A percentile compares a stretch with the other conserved stretches of the same genome.
phyloP scores from a whole-genome alignment of 768 basidiomycete species.

The Leccinum barrowsii region DNA sequence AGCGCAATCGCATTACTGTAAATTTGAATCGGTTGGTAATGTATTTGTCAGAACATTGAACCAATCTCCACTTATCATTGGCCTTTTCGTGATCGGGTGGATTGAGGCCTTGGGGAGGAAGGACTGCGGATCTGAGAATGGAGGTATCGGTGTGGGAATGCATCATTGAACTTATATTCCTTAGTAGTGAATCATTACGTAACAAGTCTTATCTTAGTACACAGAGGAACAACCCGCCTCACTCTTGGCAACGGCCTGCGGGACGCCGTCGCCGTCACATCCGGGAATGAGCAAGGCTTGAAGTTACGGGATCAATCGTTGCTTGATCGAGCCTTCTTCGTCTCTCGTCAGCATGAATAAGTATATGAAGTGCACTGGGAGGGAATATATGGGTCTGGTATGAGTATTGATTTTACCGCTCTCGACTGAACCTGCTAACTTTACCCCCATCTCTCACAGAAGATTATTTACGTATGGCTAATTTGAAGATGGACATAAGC shows the following conservation, averaged over 20 bases:
- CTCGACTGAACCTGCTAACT: too few species aligned
- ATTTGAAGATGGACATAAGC: too few species aligned
- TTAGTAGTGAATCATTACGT: not conserved
- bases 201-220: not conserved
- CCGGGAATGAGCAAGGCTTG: slow-evolving; percentile 5
- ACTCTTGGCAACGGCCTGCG: not conserved
- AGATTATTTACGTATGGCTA: too few species aligned
- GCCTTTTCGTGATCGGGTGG: not conserved
- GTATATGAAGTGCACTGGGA: not conserved
- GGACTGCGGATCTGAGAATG: too few species aligned
- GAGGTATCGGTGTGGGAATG: not conserved
- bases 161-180: not conserved
- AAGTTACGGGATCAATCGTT: not conserved
- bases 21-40: not conserved
- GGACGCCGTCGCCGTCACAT: not conserved
- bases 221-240: slow-evolving; percentile 3
- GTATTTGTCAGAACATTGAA: not conserved
- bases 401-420: not conserved
- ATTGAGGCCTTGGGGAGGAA: too few species aligned
- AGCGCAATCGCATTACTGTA: not conserved
- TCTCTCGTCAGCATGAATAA: not conserved
- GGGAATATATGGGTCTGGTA: not conserved
- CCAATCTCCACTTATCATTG: not conserved
- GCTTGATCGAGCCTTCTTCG: not conserved
- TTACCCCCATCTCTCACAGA: too few species aligned